Base-by-base conservation (phyloP, 2,329 filamentous ascomycete genomes). In the Penicillium sp. region DNA sequence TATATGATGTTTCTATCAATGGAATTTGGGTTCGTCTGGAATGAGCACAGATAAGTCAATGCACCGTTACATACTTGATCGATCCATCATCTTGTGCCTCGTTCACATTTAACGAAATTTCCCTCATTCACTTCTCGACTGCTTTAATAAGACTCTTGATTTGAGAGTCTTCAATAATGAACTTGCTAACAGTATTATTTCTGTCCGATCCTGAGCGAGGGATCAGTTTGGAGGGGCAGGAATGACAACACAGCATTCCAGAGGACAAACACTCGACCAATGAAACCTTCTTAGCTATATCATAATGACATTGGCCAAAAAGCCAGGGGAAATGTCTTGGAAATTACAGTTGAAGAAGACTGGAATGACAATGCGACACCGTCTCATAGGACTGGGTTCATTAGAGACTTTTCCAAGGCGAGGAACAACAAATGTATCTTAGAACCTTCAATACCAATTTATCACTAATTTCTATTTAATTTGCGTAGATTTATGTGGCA, bases 191-290 rank as follows among this genome's bases (percentile, higher is more conserved):
- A n/a, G n/a, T n/a, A n/a, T n/a, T n/a, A n/a, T n/a, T n/a, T n/a
- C n/a, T n/a, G n/a, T n/a, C n/a, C n/a, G n/a, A 30, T 5, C 16
- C 29, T 27, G 33, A 50, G 37, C 48, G 37, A 53, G 50, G 47
- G 48, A 38, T 35, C 22, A 41, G 37, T 30, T 26, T 10, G 25
- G 13, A 15, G 42, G 27, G 18, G 37, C 17, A 30, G 31, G 41
- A 37, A 42, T 44, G 39, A 31, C 38, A 43, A 27, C 25, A 22
- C 16, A 29, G 25, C 48, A 53, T 53, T 53, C 47, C 48, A 40
- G 5, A 18, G 14, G 10, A 30, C 20, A n/a, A 11, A 22, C 14
- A 12, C 13, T 20, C 18, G n/a, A 7, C 30, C 2, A 48, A 42
- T 35, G 5, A 38, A 8, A 20, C 12, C 2, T 3, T 28, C 10